A percentile compares a stretch with the other conserved stretches of the same genome.
Conservation (phyloP, 805 yeast genomes). For the Candida nitratophila region DNA sequence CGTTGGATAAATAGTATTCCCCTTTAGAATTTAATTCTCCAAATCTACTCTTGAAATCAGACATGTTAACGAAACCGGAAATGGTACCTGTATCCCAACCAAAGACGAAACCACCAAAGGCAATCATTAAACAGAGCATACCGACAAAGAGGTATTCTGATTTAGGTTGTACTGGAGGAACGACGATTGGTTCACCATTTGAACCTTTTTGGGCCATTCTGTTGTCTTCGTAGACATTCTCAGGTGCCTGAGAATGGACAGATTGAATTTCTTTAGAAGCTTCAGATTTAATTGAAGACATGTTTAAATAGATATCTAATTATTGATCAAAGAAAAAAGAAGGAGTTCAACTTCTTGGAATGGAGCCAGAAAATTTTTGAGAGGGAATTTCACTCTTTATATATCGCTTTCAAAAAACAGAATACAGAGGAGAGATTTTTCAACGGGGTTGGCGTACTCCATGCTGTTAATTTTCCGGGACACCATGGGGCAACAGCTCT, state of each 20-base stretch:
- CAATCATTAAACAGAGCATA: conserved; percentile 43
- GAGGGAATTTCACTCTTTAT: not conserved
- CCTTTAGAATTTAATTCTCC: conserved; percentile 39
- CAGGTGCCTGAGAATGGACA: conserved; percentile 12
- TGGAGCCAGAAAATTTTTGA: no score
- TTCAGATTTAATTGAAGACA: not conserved
- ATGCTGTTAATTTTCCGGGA: not conserved
- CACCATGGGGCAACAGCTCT: not conserved
- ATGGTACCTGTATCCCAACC: conserved; percentile 80
- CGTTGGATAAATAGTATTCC: conserved; percentile 36
- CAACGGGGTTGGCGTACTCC: not conserved
- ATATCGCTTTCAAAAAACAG: not conserved
- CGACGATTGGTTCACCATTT: conserved; percentile 9
- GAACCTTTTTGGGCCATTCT: conserved; percentile 4
- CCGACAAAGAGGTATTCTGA: conserved; percentile 21
- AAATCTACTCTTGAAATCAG: conserved; percentile 44
- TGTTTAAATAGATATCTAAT: not conserved
- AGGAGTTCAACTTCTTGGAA: not conserved
- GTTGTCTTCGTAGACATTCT: conserved; percentile 18
- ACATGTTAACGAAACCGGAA: conserved; percentile 63
- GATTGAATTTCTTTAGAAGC: conserved; percentile 19
- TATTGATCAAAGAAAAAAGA: not conserved
- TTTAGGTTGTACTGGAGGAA: conserved; percentile 16
- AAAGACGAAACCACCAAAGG: conserved; percentile 72
- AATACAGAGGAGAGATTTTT: not conserved